phyloP scores from a whole-genome alignment of 306 rosid species.

The Gynostemma pentaphyllum region DNA sequence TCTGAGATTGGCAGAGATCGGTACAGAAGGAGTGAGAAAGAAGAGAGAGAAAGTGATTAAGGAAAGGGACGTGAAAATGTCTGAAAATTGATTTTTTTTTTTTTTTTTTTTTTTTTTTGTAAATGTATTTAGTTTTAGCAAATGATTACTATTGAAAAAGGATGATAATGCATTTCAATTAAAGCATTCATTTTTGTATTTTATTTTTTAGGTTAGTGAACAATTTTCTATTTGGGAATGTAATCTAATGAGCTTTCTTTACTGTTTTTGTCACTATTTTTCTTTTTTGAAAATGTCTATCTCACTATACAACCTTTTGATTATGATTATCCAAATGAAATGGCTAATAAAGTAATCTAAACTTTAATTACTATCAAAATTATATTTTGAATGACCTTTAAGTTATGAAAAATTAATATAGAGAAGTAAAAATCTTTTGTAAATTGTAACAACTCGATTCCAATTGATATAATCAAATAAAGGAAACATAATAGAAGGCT shows the following conservation, averaged over 20 bases:
- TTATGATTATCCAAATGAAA: no score
- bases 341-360: no score
- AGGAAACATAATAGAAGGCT: no score
- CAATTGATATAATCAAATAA: no score
- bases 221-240: constrained; percentile 1
- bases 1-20: constrained; percentile 54
- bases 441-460: no score
- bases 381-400: no score
- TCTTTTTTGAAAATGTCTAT: no score
- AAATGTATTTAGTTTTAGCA: not conserved
- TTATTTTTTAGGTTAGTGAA: not conserved
- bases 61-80: constrained; percentile 12
- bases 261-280: not conserved
- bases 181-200: not conserved
- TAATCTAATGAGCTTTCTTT: not conserved
- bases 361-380: no score
- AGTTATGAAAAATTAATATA: no score
- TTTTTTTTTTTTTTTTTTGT: no score
- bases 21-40: constrained; percentile 22
- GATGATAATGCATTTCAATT: not conserved
- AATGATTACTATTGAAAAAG: constrained; percentile 8
- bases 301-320: no score
- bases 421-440: no score
- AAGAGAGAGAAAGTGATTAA: constrained; percentile 5
- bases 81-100: constrained; percentile 1